Conservation (phyloP, 805 yeast genomes). For the Wickerhamiella spandovensis region DNA sequence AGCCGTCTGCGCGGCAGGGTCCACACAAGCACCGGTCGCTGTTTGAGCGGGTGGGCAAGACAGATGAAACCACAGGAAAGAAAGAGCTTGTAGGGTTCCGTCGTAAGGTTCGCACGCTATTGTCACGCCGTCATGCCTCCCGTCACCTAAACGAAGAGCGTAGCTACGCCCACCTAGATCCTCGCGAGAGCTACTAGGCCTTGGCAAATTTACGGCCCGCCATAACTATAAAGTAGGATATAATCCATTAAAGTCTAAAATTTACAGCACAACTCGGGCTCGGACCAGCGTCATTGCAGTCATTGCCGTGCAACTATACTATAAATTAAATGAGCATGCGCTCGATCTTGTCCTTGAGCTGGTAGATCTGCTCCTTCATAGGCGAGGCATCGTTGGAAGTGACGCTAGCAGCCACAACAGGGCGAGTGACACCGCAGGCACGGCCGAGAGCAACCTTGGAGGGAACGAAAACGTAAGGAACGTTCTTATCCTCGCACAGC, state of each 20-base stretch:
- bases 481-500: constrained; percentile 98
- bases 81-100: background rate
- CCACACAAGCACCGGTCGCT: background rate
- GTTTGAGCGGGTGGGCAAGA: background rate
- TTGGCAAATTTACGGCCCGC: too few species aligned
- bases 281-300: constrained; percentile 13
- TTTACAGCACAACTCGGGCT: constrained; percentile 6
- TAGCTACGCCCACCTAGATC: too few species aligned
- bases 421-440: constrained; percentile 99
- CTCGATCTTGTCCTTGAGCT: constrained; percentile 98
- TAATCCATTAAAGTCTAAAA: background rate
- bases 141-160: too few species aligned
- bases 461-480: constrained; percentile 97
- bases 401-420: constrained; percentile 96
- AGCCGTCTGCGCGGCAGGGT: too few species aligned
- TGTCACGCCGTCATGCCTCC: too few species aligned
- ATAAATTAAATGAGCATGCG: constrained; percentile 62
- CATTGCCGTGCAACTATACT: constrained; percentile 5
- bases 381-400: constrained; percentile 98
- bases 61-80: background rate
- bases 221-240: too few species aligned
- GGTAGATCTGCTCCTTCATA: constrained; percentile 91
- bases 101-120: background rate
- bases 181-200: too few species aligned
- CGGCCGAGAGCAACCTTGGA: constrained; percentile 98